phyloP scores from a whole-genome alignment of 164 flowering plant genomes.

The Magnolia officinalis region DNA sequence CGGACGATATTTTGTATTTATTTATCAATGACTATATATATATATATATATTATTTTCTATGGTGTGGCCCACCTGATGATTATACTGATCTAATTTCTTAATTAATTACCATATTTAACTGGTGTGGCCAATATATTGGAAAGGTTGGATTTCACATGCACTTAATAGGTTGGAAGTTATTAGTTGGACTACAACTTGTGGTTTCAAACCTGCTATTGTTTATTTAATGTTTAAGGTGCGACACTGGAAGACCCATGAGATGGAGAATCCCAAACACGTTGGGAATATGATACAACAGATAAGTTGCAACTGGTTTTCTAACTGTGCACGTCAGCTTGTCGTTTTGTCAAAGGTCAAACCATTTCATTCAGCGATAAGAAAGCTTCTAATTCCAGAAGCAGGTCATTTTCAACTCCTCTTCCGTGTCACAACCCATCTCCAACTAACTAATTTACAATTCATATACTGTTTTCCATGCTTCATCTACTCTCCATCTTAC shows the following conservation, averaged over 20 bases:
- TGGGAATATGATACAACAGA: background rate
- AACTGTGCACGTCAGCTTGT: slow-evolving; percentile 11
- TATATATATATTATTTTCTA: too few species aligned
- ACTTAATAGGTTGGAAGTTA: too few species aligned
- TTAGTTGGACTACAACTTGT: too few species aligned
- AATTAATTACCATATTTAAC: too few species aligned
- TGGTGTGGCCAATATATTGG: too few species aligned
- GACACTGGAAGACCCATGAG: background rate
- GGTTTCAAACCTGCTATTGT: background rate
- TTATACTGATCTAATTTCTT: too few species aligned
- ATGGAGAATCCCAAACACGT: background rate
- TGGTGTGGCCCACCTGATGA: too few species aligned
- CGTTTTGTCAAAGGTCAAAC: slow-evolving; percentile 18
- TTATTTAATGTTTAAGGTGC: background rate
- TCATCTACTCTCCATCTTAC: background rate
- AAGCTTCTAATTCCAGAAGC: slow-evolving; percentile 16
- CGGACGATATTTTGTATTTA: too few species aligned
- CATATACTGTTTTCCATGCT: slow-evolving; percentile 11
- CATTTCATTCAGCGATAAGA: background rate
- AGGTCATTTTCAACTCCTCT: slow-evolving; percentile 7
- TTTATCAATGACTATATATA: too few species aligned
- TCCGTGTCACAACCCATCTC: slow-evolving; percentile 4
- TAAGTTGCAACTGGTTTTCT: background rate
- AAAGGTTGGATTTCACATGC: too few species aligned
- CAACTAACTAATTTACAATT: slow-evolving; percentile 15